A percentile compares a stretch with the other conserved stretches of the same genome.
Conservation (phyloP, 495 filamentous ascomycete genomes). For the Penicillium canariense region DNA sequence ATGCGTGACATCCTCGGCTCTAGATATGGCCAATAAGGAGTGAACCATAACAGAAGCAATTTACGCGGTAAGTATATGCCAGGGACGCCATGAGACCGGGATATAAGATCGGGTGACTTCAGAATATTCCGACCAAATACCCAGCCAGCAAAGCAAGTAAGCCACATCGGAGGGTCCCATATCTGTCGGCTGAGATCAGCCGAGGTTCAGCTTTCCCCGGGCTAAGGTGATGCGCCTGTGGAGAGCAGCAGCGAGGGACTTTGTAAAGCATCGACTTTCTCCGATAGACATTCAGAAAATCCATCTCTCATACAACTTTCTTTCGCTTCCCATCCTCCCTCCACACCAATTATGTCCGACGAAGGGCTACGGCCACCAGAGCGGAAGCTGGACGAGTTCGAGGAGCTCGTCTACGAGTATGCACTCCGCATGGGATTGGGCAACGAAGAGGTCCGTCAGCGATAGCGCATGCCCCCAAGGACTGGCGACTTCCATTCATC, state of each 20-base stretch:
- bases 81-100: neutral
- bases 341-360: slow-evolving; percentile 18
- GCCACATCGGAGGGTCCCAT: slow-evolving; percentile 1
- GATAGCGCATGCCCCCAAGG: neutral
- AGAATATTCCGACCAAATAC: neutral
- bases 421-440: slow-evolving; percentile 22
- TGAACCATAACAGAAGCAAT: neutral
- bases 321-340: neutral
- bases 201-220: slow-evolving; percentile 11
- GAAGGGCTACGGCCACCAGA: slow-evolving; percentile 21
- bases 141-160: neutral
- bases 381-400: slow-evolving; percentile 34
- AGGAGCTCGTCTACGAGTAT: slow-evolving; percentile 33
- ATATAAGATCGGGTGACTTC: neutral
- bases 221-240: neutral
- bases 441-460: slow-evolving; percentile 21
- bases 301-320: neutral
- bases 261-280: neutral
- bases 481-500: neutral
- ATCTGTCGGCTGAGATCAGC: slow-evolving; percentile 3
- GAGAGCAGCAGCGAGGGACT: slow-evolving; percentile 2
- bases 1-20: neutral
- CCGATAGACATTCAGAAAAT: neutral
- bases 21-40: neutral
- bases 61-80: neutral